A percentile compares a stretch with the other conserved stretches of the same genome.
These are phyloP conservation scores for Cladosporium halotolerans DNA, from an alignment of 2,329 filamentous ascomycete species.

Conservation along the genomic window DNA sequence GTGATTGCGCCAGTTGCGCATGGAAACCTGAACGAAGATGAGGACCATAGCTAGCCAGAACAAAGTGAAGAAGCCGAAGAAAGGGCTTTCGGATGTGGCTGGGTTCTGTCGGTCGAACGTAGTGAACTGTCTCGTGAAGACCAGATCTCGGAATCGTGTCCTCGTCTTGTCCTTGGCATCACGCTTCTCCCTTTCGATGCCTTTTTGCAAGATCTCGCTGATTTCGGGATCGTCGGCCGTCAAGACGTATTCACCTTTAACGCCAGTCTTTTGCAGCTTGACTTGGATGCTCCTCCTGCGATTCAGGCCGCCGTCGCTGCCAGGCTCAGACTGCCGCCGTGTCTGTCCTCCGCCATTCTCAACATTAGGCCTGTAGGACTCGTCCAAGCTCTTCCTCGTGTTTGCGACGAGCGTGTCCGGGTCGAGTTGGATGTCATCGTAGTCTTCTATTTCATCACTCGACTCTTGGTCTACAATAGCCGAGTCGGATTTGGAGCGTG, in stretches of 20 bases:
- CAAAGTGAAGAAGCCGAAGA: conserved; percentile 72
- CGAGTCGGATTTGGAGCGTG: conserved; percentile 7
- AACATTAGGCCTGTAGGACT: conserved; percentile 14
- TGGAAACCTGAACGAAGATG: conserved; percentile 60
- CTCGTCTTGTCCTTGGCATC: conserved; percentile 30
- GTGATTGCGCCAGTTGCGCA: conserved; percentile 61
- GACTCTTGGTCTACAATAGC: conserved; percentile 10
- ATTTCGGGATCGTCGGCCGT: conserved; percentile 46
- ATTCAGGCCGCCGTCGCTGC: conserved; percentile 14
- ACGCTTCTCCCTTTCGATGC: conserved; percentile 38
- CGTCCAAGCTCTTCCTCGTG: conserved; percentile 25
- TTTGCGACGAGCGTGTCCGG: conserved; percentile 33
- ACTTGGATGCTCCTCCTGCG: conserved; percentile 40
- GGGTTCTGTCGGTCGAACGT: conserved; percentile 69
- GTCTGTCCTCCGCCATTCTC: neutral
- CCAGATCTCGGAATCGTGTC: conserved; percentile 47
- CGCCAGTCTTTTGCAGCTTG: conserved; percentile 40
- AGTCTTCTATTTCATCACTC: conserved; percentile 37
- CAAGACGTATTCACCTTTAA: conserved; percentile 43
- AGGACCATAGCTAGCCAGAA: conserved; percentile 69
- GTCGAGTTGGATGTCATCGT: conserved; percentile 33
- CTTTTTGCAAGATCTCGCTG: conserved; percentile 39
- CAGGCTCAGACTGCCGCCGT: conserved; percentile 8
- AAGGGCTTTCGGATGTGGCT: conserved; percentile 58
- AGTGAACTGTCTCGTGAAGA: conserved; percentile 68